phyloP scores from a whole-genome alignment of 768 basidiomycete genomes.

The Kwoniella dendrophila region DNA sequence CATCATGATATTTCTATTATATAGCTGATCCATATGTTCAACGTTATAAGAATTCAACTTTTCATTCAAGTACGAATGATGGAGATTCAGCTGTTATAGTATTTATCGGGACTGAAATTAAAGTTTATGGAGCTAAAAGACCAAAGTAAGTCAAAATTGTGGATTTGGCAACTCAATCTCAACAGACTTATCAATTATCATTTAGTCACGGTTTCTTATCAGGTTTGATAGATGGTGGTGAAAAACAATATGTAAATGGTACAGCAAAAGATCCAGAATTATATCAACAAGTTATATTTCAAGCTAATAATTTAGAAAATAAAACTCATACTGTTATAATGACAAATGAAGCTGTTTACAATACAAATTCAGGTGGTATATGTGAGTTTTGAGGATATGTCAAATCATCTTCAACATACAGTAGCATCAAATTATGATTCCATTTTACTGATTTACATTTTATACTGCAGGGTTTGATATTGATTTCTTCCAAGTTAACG shows the following conservation, averaged over 20 bases:
- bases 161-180: not conserved
- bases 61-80: not conserved
- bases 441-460: not conserved
- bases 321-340: conserved; percentile 12
- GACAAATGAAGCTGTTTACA: conserved; percentile 13
- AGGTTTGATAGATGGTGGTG: not conserved
- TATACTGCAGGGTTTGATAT: conserved; percentile 3
- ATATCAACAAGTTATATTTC: conserved; percentile 9
- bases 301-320: conserved; percentile 3
- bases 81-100: conserved; percentile 12
- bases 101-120: conserved; percentile 10
- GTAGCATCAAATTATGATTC: not conserved
- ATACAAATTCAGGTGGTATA: conserved; percentile 5
- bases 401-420: not conserved
- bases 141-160: conserved; percentile 1
- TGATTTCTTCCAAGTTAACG: conserved; percentile 14
- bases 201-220: conserved; percentile 12
- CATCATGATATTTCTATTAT: not conserved
- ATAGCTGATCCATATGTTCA: conserved; percentile 9
- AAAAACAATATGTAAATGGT: conserved; percentile 11
- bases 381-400: conserved; percentile 14
- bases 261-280: conserved; percentile 7
- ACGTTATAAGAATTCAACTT: conserved; percentile 11
- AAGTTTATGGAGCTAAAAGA: conserved; percentile 8
- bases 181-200: not conserved